These are phyloP conservation scores for Periconia sp. DNA, from an alignment of 2,329 filamentous ascomycete species.

Conservation along the genomic window DNA sequence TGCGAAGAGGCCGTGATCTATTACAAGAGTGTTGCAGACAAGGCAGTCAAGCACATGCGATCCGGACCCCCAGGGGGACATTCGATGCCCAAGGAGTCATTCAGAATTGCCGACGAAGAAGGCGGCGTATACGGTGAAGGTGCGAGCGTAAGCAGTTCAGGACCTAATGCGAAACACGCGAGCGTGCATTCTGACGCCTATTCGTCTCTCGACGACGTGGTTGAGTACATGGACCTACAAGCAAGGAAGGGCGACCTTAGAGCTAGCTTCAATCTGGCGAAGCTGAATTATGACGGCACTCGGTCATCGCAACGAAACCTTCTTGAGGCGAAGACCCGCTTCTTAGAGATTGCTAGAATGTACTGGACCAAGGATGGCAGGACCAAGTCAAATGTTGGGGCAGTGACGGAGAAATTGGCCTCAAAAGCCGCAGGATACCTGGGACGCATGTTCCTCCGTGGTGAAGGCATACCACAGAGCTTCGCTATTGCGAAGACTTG, in stretches of 20 bases:
- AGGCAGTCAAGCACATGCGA: slow-evolving; percentile 85
- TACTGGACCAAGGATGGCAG: slow-evolving; percentile 86
- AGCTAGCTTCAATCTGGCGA: slow-evolving; percentile 83
- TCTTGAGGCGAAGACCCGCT: slow-evolving; percentile 77
- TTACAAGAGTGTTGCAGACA: slow-evolving; percentile 93
- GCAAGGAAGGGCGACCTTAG: slow-evolving; percentile 88
- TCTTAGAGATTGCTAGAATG: slow-evolving; percentile 76
- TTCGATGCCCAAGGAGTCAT: slow-evolving; percentile 76
- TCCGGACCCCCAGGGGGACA: slow-evolving; percentile 90
- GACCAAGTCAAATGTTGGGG: slow-evolving; percentile 70
- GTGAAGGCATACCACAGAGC: slow-evolving; percentile 82
- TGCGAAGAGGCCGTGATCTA: slow-evolving; percentile 86
- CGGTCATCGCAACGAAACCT: slow-evolving; percentile 76
- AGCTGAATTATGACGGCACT: slow-evolving; percentile 87
- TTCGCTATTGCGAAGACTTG: slow-evolving; percentile 77
- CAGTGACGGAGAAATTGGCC: slow-evolving; percentile 76
- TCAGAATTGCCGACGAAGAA: slow-evolving; percentile 85
- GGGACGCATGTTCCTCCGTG: slow-evolving; percentile 86
- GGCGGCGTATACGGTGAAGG: slow-evolving; percentile 96
- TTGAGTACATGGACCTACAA: slow-evolving; percentile 92
- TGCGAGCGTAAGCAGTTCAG: slow-evolving; percentile 87
- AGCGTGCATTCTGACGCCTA: slow-evolving; percentile 79
- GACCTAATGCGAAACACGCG: slow-evolving; percentile 77
- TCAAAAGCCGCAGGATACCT: slow-evolving; percentile 86
- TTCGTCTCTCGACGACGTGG: slow-evolving; percentile 87